Base-by-base conservation (phyloP, 1,284 basidiomycete genomes). In the Chondrostereum purpureum region DNA sequence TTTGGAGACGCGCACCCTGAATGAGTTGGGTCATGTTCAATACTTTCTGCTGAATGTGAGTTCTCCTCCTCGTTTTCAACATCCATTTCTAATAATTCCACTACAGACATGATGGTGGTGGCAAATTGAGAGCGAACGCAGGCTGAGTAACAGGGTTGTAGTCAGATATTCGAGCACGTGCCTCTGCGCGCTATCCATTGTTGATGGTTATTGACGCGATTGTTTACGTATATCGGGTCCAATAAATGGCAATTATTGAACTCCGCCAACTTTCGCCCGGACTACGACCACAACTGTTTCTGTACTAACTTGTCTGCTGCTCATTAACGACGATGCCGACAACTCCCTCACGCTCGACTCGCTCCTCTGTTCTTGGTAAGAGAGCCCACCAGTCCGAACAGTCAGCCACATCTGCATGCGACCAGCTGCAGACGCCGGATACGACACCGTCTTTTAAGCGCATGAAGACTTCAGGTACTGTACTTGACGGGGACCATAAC, bases 361-460 rank as follows among this genome's bases (percentile, higher is more conserved):
- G 68, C 41, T 69, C 65, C 54, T 69, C 74, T 22, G 76, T 82
- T 31, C 70, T 82, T 23, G 79, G 79, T 21, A 82, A 82, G 60
- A 70, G 79, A 47, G 55, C 70, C 31, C 74, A 77, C 50, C 72
- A 68, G 48, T 59, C 67, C 14, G 61, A 62, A 17, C 61, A 63
- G 16, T 53, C 58, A 14, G 44, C 52, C 13, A 37, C 57, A 22
- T 45, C 58, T 33, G 17, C 41, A 20, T 45, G 48, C 22, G 48
- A 69, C 47, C 56, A 59, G 44, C 67, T 75, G 14, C 70, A 69
- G 46, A 80, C 80, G 0, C 80, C 81, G 5, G 79, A 83, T 47
- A 60, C 67, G 14, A 80, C 77, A 3, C 83, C 83, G n/a, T 75
- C 72, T 54, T 65, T 73, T 24, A 87, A 87, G 63, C 78, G 83